Evolutionary conservation across 208 protist genomes (phyloP).

Genomic region (Plasmodiophora brassicae): DNA sequence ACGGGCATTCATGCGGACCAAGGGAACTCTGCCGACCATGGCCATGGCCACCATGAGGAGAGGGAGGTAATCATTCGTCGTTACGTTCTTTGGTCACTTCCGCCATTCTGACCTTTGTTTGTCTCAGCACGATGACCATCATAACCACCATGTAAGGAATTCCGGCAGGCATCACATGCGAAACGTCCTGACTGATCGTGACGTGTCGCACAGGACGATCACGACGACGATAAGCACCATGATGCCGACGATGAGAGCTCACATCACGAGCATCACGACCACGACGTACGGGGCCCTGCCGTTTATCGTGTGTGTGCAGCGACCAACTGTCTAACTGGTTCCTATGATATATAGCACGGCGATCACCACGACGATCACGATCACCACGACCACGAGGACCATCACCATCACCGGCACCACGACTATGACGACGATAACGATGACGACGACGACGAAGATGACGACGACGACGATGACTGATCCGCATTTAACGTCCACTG

Average conservation of each 20-base stretch:
- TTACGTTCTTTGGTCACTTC: too few relatives aligned
- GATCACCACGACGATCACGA: constrained; percentile 22
- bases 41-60: too few relatives aligned
- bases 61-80: too few relatives aligned
- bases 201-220: neutral
- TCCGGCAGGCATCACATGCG: too few relatives aligned
- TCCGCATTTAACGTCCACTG: too few relatives aligned
- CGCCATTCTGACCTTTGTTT: too few relatives aligned
- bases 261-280: constrained; percentile 25
- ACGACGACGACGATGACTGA: neutral
- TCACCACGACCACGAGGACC: neutral
- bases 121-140: too few relatives aligned
- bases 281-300: too few relatives aligned
- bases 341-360: too few relatives aligned
- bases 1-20: neutral
- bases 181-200: neutral
- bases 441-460: neutral
- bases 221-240: neutral
- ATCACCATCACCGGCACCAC: neutral
- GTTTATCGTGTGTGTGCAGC: too few relatives aligned
- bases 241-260: neutral
- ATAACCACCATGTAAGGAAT: too few relatives aligned
- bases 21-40: neutral
- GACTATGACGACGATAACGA: neutral
- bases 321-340: too few relatives aligned